phyloP scores from a whole-genome alignment of 1,139 yeast species.

The Scheffersomyces titani region DNA sequence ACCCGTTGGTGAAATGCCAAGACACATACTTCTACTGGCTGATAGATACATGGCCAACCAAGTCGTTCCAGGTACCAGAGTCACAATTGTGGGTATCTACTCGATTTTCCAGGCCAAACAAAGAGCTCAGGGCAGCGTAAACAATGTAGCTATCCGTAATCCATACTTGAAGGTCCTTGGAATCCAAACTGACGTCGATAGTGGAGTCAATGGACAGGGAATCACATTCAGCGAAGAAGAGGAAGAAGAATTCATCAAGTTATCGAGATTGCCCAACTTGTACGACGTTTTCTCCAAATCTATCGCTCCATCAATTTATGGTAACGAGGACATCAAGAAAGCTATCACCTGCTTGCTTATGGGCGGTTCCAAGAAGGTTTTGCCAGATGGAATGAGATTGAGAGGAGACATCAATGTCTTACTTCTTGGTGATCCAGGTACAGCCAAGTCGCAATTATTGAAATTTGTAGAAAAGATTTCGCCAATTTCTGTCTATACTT shows the following conservation, averaged over 20 bases:
- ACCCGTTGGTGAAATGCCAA: constrained; percentile 98
- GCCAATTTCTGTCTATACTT: constrained; percentile 93
- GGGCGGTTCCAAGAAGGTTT: constrained; percentile 90
- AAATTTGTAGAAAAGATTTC: constrained; percentile 94
- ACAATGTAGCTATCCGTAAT: constrained; percentile 79
- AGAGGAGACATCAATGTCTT: constrained; percentile 97
- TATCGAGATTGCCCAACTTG: constrained; percentile 81
- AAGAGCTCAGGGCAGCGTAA: constrained; percentile 41
- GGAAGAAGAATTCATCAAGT: constrained; percentile 82
- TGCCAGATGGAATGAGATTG: constrained; percentile 95
- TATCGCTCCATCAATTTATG: constrained; percentile 96
- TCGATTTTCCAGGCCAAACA: constrained; percentile 79
- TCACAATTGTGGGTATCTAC: constrained; percentile 88
- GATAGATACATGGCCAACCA: constrained; percentile 89
- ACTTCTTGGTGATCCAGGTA: constrained; percentile 96
- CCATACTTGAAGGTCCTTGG: constrained; percentile 91
- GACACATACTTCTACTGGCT: constrained; percentile 84
- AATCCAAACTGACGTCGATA: constrained; percentile 78
- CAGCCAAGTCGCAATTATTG: constrained; percentile 93
- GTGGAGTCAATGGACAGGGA: constrained; percentile 61
- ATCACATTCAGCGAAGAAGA: constrained; percentile 87
- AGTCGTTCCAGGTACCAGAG: constrained; percentile 94
- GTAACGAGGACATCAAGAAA: constrained; percentile 88
- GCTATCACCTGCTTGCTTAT: constrained; percentile 88
- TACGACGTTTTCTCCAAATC: constrained; percentile 85